Evolutionary conservation across 441 rosid genomes (phyloP).

Genomic region (Aleurites moluccanus): DNA sequence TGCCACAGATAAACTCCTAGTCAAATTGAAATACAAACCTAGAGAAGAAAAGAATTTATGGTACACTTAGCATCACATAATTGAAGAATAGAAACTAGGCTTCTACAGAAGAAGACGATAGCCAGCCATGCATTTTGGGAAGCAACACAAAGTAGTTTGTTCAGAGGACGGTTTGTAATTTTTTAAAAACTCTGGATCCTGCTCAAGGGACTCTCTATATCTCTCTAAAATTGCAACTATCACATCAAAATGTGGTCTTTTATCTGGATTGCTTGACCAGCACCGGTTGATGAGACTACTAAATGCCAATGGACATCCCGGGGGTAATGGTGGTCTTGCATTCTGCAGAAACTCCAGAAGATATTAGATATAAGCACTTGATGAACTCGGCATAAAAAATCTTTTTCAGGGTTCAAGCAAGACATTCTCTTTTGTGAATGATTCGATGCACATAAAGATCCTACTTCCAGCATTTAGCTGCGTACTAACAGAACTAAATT

Average conservation of each 20-base stretch:
- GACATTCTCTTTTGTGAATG: neutral
- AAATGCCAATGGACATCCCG: constrained; percentile 52
- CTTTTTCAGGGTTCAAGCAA: neutral
- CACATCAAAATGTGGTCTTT: constrained; percentile 61
- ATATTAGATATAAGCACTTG: constrained; percentile 4
- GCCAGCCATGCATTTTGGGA: constrained; percentile 38
- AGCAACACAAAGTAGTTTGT: constrained; percentile 36
- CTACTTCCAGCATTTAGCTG: neutral
- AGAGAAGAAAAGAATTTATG: constrained; percentile 13
- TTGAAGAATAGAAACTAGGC: constrained; percentile 22
- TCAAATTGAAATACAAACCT: constrained; percentile 17
- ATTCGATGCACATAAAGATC: neutral
- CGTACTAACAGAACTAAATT: neutral
- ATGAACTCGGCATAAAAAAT: neutral
- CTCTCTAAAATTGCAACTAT: constrained; percentile 56
- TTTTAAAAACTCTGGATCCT: constrained; percentile 54
- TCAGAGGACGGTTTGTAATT: constrained; percentile 36
- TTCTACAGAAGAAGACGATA: constrained; percentile 23
- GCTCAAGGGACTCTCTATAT: constrained; percentile 48
- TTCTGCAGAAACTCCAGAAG: constrained; percentile 42
- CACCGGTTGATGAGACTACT: constrained; percentile 56
- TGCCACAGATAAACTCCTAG: constrained; percentile 6
- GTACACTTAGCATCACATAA: constrained; percentile 31
- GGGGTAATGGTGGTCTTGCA: constrained; percentile 69
- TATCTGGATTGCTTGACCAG: constrained; percentile 63